Conservation (phyloP, 305 asterid species). For the Caryopteris hybrid region DNA sequence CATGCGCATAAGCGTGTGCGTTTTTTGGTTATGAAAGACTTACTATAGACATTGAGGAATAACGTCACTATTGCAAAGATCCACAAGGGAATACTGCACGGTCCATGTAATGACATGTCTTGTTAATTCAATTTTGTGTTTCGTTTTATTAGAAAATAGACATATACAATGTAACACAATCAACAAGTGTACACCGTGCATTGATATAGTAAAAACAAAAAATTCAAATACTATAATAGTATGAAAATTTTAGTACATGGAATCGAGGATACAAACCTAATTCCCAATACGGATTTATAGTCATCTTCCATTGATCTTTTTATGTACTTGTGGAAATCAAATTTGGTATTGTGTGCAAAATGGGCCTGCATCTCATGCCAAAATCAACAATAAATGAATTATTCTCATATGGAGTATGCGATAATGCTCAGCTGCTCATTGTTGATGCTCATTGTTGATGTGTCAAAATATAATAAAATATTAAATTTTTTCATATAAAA, state of each 20-base stretch:
- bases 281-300: constrained; percentile 56
- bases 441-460: too few relatives aligned
- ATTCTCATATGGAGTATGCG: too few relatives aligned
- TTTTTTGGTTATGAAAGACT: too few relatives aligned
- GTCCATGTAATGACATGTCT: neutral
- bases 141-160: too few relatives aligned
- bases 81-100: constrained; percentile 55
- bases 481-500: too few relatives aligned
- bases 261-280: constrained; percentile 31
- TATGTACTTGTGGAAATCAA: constrained; percentile 63
- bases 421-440: too few relatives aligned
- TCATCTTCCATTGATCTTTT: constrained; percentile 75
- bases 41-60: constrained; percentile 47
- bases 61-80: constrained; percentile 36
- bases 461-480: too few relatives aligned
- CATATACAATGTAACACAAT: neutral
- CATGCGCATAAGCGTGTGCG: too few relatives aligned
- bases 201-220: too few relatives aligned
- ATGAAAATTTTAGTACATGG: neutral
- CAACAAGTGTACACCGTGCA: neutral
- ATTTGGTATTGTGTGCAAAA: constrained; percentile 54
- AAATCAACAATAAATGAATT: neutral
- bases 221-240: neutral
- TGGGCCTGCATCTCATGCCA: constrained; percentile 41
- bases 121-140: neutral